Base-by-base conservation (phyloP, 495 filamentous ascomycete genomes). In the Penicilliopsis zonata region DNA sequence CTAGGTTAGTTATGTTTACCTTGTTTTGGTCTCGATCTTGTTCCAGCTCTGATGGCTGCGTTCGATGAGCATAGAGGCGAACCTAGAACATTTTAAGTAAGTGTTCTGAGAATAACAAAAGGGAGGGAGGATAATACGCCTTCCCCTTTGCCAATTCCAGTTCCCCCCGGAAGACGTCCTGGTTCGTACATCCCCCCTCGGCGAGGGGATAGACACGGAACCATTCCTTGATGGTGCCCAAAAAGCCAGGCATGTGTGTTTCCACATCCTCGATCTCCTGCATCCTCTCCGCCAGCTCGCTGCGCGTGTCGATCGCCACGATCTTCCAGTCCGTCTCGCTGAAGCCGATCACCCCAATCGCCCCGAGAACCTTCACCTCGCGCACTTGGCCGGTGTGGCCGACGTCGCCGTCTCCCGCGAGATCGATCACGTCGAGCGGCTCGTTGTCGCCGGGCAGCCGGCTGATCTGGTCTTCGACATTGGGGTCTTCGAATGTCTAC, bases 271-370 rank as follows among this genome's bases (percentile, higher is more conserved):
- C 82, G 46, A 92, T 76, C 50, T 88, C 82, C 56, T 90, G 86
- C 49, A 92, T 75, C 67, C 85, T 83, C 37, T 77, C 64, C 27
- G 85, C 84, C 37, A 90, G 59, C 34, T 83, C 84, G 61, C 88
- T 84, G 52, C 86, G 86, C 47, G 87, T 61, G 57, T 92, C 82
- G 48, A 92, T 86, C 53, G 85, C 84, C 43, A 90, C 86, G 53
- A 90, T 81, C 70, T 92, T 92, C 85, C 84, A 92, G 67, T 92
- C 84, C 25, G 84, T 92, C 69, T 90, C 83, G 52, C 82, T 85
- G 63, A 90, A 84, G 45, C 90, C 84, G 18, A 92, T 72, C 34
- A 92, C 70, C 30, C 84, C 84, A 84, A 92, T 88, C 36, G 88
- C 82, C 50, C 84, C 84, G 33, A 92, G 72, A 12, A 88, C 75